Percentiles rank a stretch among this genome's conserved stretches.
These are phyloP conservation scores for Monosporascus sp. DNA, from an alignment of 2,329 filamentous ascomycete species.

Conservation along the genomic window DNA sequence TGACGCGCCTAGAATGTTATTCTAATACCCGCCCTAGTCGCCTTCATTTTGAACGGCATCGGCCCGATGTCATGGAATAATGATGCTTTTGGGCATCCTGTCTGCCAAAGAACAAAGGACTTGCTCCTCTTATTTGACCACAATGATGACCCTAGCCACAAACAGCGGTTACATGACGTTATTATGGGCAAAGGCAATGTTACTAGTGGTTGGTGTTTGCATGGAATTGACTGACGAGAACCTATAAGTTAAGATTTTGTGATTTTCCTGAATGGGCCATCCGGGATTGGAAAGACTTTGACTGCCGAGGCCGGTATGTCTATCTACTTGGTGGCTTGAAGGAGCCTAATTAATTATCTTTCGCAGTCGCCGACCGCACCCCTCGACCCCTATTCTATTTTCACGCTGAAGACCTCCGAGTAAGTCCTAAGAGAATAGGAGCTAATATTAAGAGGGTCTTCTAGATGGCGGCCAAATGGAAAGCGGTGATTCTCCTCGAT, in stretches of 20 bases:
- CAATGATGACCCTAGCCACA: background rate
- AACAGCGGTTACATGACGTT: background rate
- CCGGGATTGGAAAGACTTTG: constrained; percentile 40
- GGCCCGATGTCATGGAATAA: constrained; percentile 1
- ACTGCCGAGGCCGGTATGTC: constrained; percentile 27
- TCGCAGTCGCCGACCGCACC: background rate
- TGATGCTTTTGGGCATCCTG: constrained; percentile 3
- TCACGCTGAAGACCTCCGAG: constrained; percentile 5
- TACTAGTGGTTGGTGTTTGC: constrained; percentile 4
- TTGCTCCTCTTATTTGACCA: constrained; percentile 3
- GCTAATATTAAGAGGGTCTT: constrained; percentile 4
- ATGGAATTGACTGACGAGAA: background rate
- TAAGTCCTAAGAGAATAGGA: background rate
- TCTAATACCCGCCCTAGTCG: background rate
- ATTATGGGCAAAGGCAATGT: constrained; percentile 23
- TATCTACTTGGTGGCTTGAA: background rate
- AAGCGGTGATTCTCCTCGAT: constrained; percentile 10
- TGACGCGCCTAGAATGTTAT: background rate
- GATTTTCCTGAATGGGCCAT: constrained; percentile 35
- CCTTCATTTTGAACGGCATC: constrained; percentile 8
- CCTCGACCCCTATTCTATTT: background rate
- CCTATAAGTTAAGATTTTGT: constrained; percentile 32
- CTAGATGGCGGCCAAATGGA: constrained; percentile 7
- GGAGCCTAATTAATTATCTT: background rate
- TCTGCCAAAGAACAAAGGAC: constrained; percentile 4